These are phyloP conservation scores for Globisporangium middletonii DNA, from an alignment of 352 stramenopile species.

Conservation along the genomic window DNA sequence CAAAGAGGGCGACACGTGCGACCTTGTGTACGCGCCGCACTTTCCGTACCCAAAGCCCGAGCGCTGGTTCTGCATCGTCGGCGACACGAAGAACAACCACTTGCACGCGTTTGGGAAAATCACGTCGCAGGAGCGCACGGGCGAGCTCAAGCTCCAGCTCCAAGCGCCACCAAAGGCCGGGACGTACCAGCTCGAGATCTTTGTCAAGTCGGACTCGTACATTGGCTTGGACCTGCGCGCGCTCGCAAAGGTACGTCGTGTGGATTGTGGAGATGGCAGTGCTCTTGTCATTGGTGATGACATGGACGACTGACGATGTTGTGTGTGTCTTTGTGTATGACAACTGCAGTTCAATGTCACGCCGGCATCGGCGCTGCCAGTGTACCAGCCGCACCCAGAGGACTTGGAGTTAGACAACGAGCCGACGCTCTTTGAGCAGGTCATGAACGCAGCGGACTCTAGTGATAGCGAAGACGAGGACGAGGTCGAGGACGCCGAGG, in stretches of 20 bases:
- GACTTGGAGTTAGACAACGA: constrained; percentile 99
- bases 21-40: constrained; percentile 93
- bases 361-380: constrained; percentile 88
- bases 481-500: constrained; percentile 11
- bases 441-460: constrained; percentile 83
- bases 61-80: constrained; percentile 96
- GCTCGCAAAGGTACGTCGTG: constrained; percentile 71
- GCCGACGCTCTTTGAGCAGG: constrained; percentile 98
- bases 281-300: background rate
- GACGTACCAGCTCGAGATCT: constrained; percentile 96
- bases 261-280: background rate
- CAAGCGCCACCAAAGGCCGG: constrained; percentile 92
- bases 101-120: constrained; percentile 97
- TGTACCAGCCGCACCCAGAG: constrained; percentile 96
- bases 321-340: constrained; percentile 13
- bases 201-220: constrained; percentile 98
- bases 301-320: constrained; percentile 5
- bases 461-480: constrained; percentile 84
- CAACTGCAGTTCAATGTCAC: constrained; percentile 88
- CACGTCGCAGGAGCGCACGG: constrained; percentile 82
- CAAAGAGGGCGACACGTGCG: constrained; percentile 90
- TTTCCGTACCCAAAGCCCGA: constrained; percentile 96
- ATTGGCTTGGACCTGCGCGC: constrained; percentile 94
- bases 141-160: constrained; percentile 94
- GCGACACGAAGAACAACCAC: constrained; percentile 91